These are phyloP conservation scores for Reutealis trisperma DNA, from an alignment of 345 rosid species.

Conservation along the genomic window DNA sequence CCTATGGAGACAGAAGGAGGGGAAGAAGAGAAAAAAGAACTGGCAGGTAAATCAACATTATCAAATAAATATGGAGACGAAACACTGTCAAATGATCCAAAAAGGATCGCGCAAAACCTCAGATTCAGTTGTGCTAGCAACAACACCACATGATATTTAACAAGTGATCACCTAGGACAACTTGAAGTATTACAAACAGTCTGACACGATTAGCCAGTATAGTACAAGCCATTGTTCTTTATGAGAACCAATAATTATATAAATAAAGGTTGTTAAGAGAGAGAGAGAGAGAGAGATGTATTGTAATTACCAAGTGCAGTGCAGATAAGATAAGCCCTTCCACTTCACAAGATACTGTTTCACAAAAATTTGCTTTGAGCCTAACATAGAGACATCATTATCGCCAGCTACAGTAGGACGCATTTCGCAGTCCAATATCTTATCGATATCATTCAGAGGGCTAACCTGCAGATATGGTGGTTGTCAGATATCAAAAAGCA, in stretches of 20 bases:
- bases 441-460: conserved; percentile 90
- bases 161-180: background rate
- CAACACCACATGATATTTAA: background rate
- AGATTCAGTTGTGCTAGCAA: conserved; percentile 4
- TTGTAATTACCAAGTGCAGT: conserved; percentile 78
- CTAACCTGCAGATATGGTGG: conserved; percentile 68
- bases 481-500: conserved; percentile 24
- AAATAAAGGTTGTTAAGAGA: background rate
- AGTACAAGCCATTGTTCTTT: background rate
- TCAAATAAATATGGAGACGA: conserved; percentile 8
- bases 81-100: background rate
- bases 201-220: background rate
- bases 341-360: conserved; percentile 99
- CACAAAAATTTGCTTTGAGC: conserved; percentile 72
- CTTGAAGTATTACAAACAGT: background rate
- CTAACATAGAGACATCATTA: conserved; percentile 59
- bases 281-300: background rate
- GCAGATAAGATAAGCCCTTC: conserved; percentile 97
- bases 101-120: background rate
- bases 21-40: background rate
- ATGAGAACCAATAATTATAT: background rate
- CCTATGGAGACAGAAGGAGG: conserved; percentile 39
- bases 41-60: conserved; percentile 9
- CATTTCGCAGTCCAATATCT: conserved; percentile 88
- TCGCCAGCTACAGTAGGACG: conserved; percentile 84